These are phyloP conservation scores for Penicillium mononematosum DNA, from an alignment of 495 filamentous ascomycete genomes.

Conservation along the genomic window DNA sequence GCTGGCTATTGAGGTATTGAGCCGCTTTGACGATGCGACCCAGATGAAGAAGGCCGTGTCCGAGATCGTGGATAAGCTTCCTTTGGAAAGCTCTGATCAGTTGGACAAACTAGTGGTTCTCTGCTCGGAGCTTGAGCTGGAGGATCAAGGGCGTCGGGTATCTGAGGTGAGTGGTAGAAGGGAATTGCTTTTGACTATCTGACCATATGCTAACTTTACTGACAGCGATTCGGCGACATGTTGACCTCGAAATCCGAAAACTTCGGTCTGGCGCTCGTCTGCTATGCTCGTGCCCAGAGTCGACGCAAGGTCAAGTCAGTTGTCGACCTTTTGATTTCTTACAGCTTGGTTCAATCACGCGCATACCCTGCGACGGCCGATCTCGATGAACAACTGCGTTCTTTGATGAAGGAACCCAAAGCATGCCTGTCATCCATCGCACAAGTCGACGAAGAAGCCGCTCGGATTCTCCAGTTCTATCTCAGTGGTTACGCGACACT, in stretches of 20 bases:
- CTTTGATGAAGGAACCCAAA: conserved; percentile 65
- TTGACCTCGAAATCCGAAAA: conserved; percentile 63
- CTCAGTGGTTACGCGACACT: conserved; percentile 90
- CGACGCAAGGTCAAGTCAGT: conserved; percentile 74
- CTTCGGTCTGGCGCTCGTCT: conserved; percentile 79
- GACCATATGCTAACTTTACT: conserved; percentile 9
- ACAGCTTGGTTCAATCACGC: conserved; percentile 77
- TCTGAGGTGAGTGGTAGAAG: conserved; percentile 62
- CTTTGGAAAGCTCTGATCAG: conserved; percentile 60
- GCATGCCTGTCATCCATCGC: conserved; percentile 63
- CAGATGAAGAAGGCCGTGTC: conserved; percentile 65
- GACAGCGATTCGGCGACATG: conserved; percentile 72
- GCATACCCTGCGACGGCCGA: conserved; percentile 67
- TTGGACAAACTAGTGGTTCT: conserved; percentile 74
- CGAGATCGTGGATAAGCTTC: conserved; percentile 61
- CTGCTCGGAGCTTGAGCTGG: conserved; percentile 67
- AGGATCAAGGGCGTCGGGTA: conserved; percentile 65
- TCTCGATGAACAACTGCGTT: conserved; percentile 65
- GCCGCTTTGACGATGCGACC: conserved; percentile 64
- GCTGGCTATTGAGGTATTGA: conserved; percentile 72
- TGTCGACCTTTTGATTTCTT: conserved; percentile 80
- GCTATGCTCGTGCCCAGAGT: conserved; percentile 78
- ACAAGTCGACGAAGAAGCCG: conserved; percentile 68
- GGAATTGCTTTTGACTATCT: background rate
- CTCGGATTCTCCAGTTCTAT: conserved; percentile 72